Base-by-base conservation (phyloP, 1,139 yeast species). In the Kazachstania sp. region DNA sequence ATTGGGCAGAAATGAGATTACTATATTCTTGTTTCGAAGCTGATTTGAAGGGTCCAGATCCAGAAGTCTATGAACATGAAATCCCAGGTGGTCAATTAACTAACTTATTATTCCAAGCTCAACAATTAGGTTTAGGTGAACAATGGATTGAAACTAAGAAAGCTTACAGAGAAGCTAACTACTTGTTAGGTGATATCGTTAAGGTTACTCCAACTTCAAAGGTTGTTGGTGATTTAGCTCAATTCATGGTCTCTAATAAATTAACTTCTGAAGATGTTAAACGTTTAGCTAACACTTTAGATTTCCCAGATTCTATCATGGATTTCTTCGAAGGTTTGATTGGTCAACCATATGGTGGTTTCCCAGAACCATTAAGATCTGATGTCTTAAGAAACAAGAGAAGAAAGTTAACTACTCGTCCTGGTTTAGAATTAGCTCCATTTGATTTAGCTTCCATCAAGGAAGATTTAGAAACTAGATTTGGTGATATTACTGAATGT, bases 11-110 rank as follows among this genome's bases (percentile, higher is more conserved):
- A 73, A 90, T 94, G 94, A 83, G 99, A 72, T 75, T 92, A 63
- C 74, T 94, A 57, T 92, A 92, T 75, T 85, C 96, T 44, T 88
- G 96, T 70, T 92, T 94, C 69, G 99, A 88, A 71, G 97, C 98
- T 45, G 97, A 92, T 64, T 79, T 92, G 69, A 94, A 92, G 77
- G 98, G 98, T 48, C 98, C 99, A 51, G 99, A 92, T 70, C 97
- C 99, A 57, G 98, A 92, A 71, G 98, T 92, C 48, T 92, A 92
- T 70, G 82, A 82, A 58, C 98, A 92, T 72, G 99, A 92, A 75
- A 92, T 92, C 58, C 99, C 99, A 46, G 99, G 99, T 73, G 98
- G 98, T 57, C 99, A 92, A 73, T 80, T 92, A 69, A 92, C 99
- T 57, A 94, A 92, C 74, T 76, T 92, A 70, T 72, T 92, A 59